phyloP scores from a whole-genome alignment of 140 eudicot species.

The Cichorium intybus region DNA sequence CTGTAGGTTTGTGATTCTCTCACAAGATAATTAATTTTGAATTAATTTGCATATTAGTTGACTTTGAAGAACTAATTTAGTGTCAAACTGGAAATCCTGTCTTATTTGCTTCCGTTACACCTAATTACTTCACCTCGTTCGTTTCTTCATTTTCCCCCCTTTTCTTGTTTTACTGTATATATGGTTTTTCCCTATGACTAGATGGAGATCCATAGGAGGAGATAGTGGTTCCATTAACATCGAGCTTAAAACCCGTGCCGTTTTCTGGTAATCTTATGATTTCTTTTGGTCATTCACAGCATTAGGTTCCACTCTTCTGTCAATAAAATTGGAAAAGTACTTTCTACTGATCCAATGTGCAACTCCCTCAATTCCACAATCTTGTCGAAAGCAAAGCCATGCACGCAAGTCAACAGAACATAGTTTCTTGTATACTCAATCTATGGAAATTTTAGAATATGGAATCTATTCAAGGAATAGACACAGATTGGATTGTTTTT shows the following conservation, averaged over 20 bases:
- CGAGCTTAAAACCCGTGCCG: not conserved
- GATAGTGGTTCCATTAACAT: not conserved
- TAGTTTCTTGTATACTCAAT: no score
- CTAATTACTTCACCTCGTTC: not conserved
- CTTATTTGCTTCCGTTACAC: slow-evolving; percentile 1
- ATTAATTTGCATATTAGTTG: not conserved
- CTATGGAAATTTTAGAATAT: no score
- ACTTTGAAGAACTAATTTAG: not conserved
- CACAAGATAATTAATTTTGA: not conserved
- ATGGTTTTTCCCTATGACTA: not conserved
- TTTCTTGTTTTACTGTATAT: no score
- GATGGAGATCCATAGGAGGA: not conserved
- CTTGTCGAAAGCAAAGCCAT: not conserved
- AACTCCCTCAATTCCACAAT: not conserved
- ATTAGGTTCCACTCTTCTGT: no score
- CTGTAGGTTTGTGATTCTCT: not conserved
- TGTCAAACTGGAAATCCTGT: not conserved
- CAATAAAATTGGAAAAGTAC: not conserved
- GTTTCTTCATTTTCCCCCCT: not conserved
- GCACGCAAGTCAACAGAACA: not conserved
- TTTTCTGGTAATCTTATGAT: not conserved
- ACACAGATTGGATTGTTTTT: no score
- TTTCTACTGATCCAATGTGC: not conserved
- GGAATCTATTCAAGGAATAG: no score
- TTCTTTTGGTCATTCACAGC: not conserved